Percentiles rank a stretch among this genome's conserved stretches.
Evolutionary conservation across 768 basidiomycete genomes (phyloP).

Genomic region (Tylopilus vinaceipallidus): DNA sequence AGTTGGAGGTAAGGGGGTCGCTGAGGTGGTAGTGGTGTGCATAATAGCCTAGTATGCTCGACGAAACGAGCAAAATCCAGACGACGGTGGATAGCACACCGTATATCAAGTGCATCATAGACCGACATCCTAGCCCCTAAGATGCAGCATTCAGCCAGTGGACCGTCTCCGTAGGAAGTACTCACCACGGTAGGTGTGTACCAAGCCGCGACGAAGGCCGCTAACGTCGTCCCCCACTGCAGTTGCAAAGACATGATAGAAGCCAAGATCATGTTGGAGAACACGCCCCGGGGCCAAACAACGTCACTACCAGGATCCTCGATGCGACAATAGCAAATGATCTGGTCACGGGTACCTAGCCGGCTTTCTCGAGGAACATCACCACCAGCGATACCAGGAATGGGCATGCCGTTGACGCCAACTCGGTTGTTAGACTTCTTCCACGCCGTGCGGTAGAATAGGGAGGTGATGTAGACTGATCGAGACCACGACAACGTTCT

Average conservation of each 20-base stretch:
- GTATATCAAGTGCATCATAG: slow-evolving; percentile 3
- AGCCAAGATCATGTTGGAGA: slow-evolving; percentile 5
- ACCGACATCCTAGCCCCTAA: slow-evolving; percentile 32
- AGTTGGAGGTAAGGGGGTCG: no score
- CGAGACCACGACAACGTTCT: background rate
- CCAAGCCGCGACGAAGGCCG: slow-evolving; percentile 26
- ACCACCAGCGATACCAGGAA: background rate
- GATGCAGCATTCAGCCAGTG: background rate
- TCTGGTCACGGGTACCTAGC: background rate
- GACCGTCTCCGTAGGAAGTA: background rate
- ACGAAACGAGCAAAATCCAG: slow-evolving; percentile 27
- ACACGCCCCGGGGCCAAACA: slow-evolving; percentile 20
- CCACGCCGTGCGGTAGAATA: slow-evolving; percentile 9
- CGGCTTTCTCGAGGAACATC: slow-evolving; percentile 4
- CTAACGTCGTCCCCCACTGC: slow-evolving; percentile 30
- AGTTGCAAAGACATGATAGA: slow-evolving; percentile 3
- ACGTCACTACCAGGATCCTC: background rate
- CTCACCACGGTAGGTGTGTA: slow-evolving; percentile 28
- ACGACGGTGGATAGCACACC: slow-evolving; percentile 19
- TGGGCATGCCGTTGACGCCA: background rate
- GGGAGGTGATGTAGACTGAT: background rate
- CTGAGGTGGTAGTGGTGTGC: no score
- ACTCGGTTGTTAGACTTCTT: background rate
- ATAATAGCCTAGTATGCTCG: slow-evolving; percentile 15
- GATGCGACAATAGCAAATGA: slow-evolving; percentile 16